Evolutionary conservation across 1,139 yeast species (phyloP).

Genomic region (Nematodospora anomalae): DNA sequence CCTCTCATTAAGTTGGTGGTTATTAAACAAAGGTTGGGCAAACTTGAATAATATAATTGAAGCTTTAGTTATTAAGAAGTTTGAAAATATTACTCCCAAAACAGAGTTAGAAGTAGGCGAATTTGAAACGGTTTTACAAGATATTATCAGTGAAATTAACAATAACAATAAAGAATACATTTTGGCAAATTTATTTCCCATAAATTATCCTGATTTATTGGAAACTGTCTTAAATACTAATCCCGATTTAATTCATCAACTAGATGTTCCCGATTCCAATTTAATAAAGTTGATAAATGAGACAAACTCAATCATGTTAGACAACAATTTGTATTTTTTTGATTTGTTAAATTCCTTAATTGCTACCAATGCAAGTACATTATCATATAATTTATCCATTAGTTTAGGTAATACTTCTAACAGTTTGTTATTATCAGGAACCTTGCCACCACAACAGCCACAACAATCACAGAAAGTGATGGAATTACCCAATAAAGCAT

Average conservation of each 20-base stretch:
- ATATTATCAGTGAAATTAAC: slow-evolving; percentile 34
- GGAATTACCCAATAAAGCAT: slow-evolving; percentile 26
- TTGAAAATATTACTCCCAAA: slow-evolving; percentile 67
- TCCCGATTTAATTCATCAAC: slow-evolving; percentile 42
- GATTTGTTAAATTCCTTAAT: slow-evolving; percentile 33
- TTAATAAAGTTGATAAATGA: slow-evolving; percentile 47
- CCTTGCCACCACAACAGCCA: slow-evolving; percentile 7
- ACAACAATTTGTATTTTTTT: slow-evolving; percentile 30
- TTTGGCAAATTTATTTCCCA: slow-evolving; percentile 46
- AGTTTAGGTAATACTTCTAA: slow-evolving; percentile 18
- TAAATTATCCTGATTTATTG: slow-evolving; percentile 39
- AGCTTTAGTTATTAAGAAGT: slow-evolving; percentile 57
- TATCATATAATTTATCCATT: slow-evolving; percentile 28
- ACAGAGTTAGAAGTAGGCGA: slow-evolving; percentile 65
- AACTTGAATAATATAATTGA: slow-evolving; percentile 56
- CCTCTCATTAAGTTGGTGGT: slow-evolving; percentile 91
- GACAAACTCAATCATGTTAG: slow-evolving; percentile 34
- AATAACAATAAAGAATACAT: slow-evolving; percentile 41
- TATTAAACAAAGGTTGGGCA: slow-evolving; percentile 82
- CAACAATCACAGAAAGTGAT: slow-evolving; percentile 16
- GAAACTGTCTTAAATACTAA: slow-evolving; percentile 47
- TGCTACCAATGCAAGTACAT: slow-evolving; percentile 28
- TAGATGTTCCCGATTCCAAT: slow-evolving; percentile 41
- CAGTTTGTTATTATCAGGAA: slow-evolving; percentile 14
- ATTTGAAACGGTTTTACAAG: slow-evolving; percentile 38